Percentiles rank a stretch among this genome's conserved stretches.
Conservation (phyloP, 2,329 filamentous ascomycete species). For the Diaporthe amygdali region DNA sequence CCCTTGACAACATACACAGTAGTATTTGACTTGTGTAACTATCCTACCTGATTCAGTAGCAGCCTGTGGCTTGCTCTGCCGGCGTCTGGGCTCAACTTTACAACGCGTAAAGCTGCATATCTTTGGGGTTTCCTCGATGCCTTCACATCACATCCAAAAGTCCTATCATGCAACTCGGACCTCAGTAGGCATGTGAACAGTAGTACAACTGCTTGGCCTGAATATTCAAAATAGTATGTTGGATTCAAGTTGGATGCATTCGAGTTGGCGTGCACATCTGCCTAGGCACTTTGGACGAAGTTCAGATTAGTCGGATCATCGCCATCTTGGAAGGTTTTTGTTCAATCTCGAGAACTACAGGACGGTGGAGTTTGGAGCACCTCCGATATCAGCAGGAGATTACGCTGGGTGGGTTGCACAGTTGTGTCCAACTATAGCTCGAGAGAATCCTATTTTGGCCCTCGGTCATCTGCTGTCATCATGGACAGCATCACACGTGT, state of each 20-base stretch:
- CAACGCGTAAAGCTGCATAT: no score
- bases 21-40: no score
- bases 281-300: not conserved
- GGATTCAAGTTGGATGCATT: not conserved
- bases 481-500: not conserved
- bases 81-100: no score
- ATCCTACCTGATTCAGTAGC: no score
- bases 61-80: no score
- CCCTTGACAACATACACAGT: no score
- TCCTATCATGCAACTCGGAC: no score
- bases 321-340: not conserved
- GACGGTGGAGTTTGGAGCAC: not conserved
- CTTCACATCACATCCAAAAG: no score
- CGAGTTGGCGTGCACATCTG: not conserved
- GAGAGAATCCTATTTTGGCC: not conserved
- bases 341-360: constrained; percentile 2
- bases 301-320: not conserved
- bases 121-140: no score
- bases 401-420: not conserved
- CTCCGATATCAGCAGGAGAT: not conserved
- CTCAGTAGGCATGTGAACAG: no score
- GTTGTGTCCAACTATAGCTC: not conserved
- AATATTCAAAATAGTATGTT: no score
- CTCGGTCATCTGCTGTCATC: not conserved
- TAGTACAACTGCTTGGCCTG: no score